Conservation (phyloP, 192 early-diverging fungal species). For the Gigaspora rosea region DNA sequence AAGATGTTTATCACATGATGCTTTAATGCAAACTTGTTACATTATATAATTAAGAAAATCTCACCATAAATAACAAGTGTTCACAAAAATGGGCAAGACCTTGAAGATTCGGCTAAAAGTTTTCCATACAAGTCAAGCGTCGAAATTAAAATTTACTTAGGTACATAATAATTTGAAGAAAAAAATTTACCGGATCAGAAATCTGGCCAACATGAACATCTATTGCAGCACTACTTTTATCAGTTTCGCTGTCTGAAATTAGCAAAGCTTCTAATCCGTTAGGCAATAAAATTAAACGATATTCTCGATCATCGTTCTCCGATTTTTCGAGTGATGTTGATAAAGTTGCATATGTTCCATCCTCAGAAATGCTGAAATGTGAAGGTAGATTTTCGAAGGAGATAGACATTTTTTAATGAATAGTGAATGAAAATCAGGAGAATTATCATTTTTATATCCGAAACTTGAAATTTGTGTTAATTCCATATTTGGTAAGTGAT, state of each 20-base stretch:
- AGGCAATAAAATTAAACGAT: constrained; percentile 56
- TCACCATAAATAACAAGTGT: constrained; percentile 73
- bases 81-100: constrained; percentile 87
- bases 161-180: background rate
- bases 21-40: background rate
- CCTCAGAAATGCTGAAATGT: background rate
- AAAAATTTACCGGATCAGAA: constrained; percentile 65
- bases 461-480: too few species aligned
- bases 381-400: background rate
- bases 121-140: background rate
- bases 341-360: constrained; percentile 40
- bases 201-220: constrained; percentile 85
- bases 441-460: too few species aligned
- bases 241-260: constrained; percentile 70
- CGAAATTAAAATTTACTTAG: background rate
- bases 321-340: constrained; percentile 51
- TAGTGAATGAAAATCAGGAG: too few species aligned
- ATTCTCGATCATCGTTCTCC: constrained; percentile 63
- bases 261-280: constrained; percentile 72
- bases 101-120: constrained; percentile 58
- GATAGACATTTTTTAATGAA: too few species aligned
- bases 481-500: too few species aligned
- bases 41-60: constrained; percentile 27
- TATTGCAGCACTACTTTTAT: constrained; percentile 76
- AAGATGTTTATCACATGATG: background rate